Evolutionary conservation across 192 early-diverging fungal genomes (phyloP), one percentile per base, ranked within the genome.

Genomic region (Coemansia javaensis): DNA sequence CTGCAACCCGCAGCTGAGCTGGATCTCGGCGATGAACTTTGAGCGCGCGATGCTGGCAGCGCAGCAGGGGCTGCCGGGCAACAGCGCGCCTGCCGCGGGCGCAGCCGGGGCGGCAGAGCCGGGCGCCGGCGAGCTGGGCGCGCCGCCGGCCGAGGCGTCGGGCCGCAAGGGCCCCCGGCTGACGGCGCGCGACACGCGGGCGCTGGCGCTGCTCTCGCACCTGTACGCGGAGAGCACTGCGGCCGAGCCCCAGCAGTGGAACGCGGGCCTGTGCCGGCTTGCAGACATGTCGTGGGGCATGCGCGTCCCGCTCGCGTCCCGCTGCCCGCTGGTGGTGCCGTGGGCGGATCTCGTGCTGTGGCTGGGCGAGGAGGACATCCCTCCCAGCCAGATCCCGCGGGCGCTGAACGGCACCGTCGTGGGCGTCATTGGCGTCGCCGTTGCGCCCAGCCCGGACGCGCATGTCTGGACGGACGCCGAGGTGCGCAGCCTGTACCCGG

Each of bases 341-440:
- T 86, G 85, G 85, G 52, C 58, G 0, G 57, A 73, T n/a, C 63
- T 87, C 32, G 74, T 80, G 0, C 25, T 91, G 11, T 86, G 85
- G 79, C 47, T 89, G 10, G 59, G 84, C 21, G 83, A 79, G 42
- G 83, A 82, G 42, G 85, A 93, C 20, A 77, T 98, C 3, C 84
- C 88, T 7, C 65, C 76, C 2, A 85, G 83, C 50, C 90, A 98
- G 59, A 47, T 87, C 2, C 63, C 92, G 21, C 79, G 86, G 49
- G 86, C 88, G 0, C 70, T 96, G 17, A 98, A 95, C 63, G 93
- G 89, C 2, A 78, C 77, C 22, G 31, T 97, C 5, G 91, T 97
- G 0, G 92, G 79, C 1, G 66, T 97, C 4, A 78, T 93, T 7
- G 79, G 53, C 7, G 56, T 63, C 18, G 50, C 61, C 0, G 41